Base-by-base conservation (phyloP, 805 yeast species). In the Cyberlindnera amylophila region DNA sequence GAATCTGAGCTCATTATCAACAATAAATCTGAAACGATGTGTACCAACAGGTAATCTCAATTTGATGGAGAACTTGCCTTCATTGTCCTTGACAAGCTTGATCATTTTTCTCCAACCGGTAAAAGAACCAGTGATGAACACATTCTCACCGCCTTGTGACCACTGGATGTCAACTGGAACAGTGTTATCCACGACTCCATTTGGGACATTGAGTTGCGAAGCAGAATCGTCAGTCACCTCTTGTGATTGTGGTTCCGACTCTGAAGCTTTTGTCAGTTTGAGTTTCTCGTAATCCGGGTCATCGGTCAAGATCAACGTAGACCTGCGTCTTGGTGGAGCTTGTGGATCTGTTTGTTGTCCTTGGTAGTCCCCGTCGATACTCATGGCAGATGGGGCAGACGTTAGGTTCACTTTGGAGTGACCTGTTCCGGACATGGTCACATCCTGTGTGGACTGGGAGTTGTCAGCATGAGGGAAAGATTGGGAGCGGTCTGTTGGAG, bases 61-160 rank as follows among this genome's bases (percentile, higher is more conserved):
- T 39, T 85, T 82, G 19, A 87, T 83, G 34, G 79, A 70, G 54
- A 82, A 82, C 30, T 71, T 69, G 17, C 73, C 72, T 52, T 80
- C 71, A 12, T 64, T 65, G n/a, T 66, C 79, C 9, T 69, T 70
- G 24, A 74, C 74, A 54, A 93, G 69, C 31, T 95, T 95, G 58
- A 91, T 90, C 98, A 93, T 91, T 65, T 90, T 91, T 52, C 96
- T 73, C 98, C 99, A 93, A 4, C 96, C 96, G 0, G 99, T 93
- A 65, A 91, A 91, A 1, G 97, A 86, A 38, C 99, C 99, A 28
- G 97, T 93, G 12, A 91, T 96, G 62, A 89, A 93, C 2, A 93
- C 98, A 55, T 86, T 86, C 38, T 77, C 77, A 47, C 99, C 99
- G n/a, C 98, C 98, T 63, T 91, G 96, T 14, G 80, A 81, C 99